phyloP scores from a whole-genome alignment of 208 protist genomes.

The Leishmania major region DNA sequence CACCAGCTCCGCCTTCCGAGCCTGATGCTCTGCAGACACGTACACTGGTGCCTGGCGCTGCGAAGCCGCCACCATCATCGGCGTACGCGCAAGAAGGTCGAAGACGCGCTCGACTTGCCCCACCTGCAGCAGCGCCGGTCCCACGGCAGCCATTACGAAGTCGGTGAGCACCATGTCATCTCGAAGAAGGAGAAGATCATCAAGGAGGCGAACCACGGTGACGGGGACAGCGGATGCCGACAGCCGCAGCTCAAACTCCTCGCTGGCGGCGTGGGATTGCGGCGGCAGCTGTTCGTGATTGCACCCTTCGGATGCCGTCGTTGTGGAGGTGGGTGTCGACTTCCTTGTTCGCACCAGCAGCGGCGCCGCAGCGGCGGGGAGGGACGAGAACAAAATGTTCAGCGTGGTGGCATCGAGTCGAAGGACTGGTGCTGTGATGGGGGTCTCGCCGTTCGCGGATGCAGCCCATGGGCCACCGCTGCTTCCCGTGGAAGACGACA shows the following conservation, averaged over 20 bases:
- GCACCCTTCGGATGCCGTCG: background rate
- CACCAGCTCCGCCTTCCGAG: constrained; percentile 22
- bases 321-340: background rate
- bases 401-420: constrained; percentile 45
- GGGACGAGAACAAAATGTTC: constrained; percentile 69
- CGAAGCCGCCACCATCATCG: constrained; percentile 35
- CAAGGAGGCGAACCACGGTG: constrained; percentile 51
- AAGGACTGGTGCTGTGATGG: constrained; percentile 1
- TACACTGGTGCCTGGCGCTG: constrained; percentile 30
- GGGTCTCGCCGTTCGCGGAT: background rate
- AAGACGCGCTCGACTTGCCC: constrained; percentile 56
- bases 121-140: constrained; percentile 67
- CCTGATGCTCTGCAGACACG: constrained; percentile 9
- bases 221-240: constrained; percentile 28
- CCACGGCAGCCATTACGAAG: constrained; percentile 55
- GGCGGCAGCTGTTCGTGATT: background rate
- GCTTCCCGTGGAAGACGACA: background rate
- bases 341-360: background rate
- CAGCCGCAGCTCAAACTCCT: constrained; percentile 19
- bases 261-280: background rate
- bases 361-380: constrained; percentile 21
- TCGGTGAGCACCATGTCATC: constrained; percentile 80
- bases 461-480: background rate
- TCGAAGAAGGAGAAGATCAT: constrained; percentile 58
- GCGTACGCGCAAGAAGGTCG: constrained; percentile 57